A percentile compares a stretch with the other conserved stretches of the same genome.
Evolutionary conservation across 2,329 filamentous ascomycete species (phyloP).

Genomic region (Rhynchosporium agropyri): DNA sequence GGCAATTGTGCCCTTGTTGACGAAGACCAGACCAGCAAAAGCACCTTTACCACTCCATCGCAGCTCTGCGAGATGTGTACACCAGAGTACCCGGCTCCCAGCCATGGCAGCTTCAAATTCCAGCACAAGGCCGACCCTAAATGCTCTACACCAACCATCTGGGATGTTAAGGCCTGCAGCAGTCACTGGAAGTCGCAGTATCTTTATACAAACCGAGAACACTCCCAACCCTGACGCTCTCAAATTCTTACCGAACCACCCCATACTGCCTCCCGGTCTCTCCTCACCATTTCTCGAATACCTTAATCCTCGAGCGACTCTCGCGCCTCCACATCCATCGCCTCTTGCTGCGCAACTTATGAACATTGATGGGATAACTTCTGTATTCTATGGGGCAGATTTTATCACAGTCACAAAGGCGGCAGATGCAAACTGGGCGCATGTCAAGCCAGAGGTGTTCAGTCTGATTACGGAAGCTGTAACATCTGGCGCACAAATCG

Average conservation of each 20-base stretch:
- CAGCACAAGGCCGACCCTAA: constrained; percentile 49
- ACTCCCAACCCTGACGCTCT: constrained; percentile 95
- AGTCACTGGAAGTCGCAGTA: constrained; percentile 61
- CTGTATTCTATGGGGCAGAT: constrained; percentile 90
- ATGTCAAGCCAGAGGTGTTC: constrained; percentile 94
- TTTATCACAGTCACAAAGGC: constrained; percentile 98
- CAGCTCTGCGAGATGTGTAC: constrained; percentile 44
- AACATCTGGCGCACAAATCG: constrained; percentile 79
- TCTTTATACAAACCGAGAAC: constrained; percentile 96
- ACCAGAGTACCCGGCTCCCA: constrained; percentile 49
- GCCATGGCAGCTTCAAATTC: constrained; percentile 51
- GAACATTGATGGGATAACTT: constrained; percentile 91
- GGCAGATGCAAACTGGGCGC: constrained; percentile 85
- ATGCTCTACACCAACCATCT: constrained; percentile 46
- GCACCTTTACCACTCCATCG: constrained; percentile 39
- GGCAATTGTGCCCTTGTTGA: constrained; percentile 30
- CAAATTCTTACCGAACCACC: constrained; percentile 93
- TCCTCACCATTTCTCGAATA: constrained; percentile 87
- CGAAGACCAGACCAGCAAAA: constrained; percentile 36
- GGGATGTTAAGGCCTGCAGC: constrained; percentile 45
- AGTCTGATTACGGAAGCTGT: constrained; percentile 92
- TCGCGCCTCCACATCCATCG: constrained; percentile 86
- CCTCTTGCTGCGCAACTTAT: constrained; percentile 88
- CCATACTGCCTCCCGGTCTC: constrained; percentile 75
- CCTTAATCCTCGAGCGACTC: constrained; percentile 81